Evolutionary conservation across 495 filamentous ascomycete species (phyloP), one percentile per base, ranked within the genome.

Genomic region (Penicillium ochrochloron): DNA sequence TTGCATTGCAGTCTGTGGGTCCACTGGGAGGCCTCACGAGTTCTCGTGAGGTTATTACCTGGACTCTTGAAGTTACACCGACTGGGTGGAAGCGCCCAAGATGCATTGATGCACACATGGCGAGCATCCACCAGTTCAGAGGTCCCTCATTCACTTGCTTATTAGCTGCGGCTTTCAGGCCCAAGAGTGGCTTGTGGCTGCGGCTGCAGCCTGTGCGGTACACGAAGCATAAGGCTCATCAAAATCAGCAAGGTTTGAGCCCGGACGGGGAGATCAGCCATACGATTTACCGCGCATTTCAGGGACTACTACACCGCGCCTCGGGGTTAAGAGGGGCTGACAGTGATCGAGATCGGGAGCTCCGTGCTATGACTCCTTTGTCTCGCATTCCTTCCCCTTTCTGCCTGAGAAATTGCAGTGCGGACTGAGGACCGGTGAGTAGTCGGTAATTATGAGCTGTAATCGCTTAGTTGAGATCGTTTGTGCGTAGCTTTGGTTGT

Each of bases 231-330:
- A 42, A 62, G 54, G 23, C 54, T 41, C 37, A 57, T 19, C 59
- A 37, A 31, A 46, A 58, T 48, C 67, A 57, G 68, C 57, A 70
- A 65, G 68, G 68, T 66, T 63, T 34, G 35, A 41, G 54, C 17
- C 48, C 48, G 42, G 27, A 59, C 61, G 59, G 52, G 61, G 23
- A 42, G 62, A 64, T 66, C 53, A 21, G 14, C 21, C 33, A 29
- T 42, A 69, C 57, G 61, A 69, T 71, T 63, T 62, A 64, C 68
- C 68, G 59, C 68, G 61, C 70, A 65, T 57, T 57, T 64, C 58
- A 66, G 65, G 65, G 53, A 65, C 61, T 50, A 37, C 31, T 59
- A 50, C 29, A 52, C 44, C 59, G 34, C 19, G 34, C 25, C 25
- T 29, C 48, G 25, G 48, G 14, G 25, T 15, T 10, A 55, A 12